A percentile compares a stretch with the other conserved stretches of the same genome.
These are phyloP conservation scores for Garcia nutans DNA, from an alignment of 345 rosid genomes.

Conservation along the genomic window DNA sequence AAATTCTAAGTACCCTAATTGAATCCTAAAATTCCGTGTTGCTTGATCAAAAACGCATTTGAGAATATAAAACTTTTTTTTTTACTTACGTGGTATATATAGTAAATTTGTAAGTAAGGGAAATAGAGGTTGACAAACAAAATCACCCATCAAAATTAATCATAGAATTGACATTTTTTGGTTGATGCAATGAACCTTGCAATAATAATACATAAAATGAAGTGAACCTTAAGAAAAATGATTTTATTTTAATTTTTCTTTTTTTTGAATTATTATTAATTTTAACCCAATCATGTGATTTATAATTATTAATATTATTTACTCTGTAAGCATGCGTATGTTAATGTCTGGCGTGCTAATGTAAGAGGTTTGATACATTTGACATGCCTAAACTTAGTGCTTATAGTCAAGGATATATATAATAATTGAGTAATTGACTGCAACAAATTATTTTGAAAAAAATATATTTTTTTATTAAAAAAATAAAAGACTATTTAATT, in stretches of 20 bases:
- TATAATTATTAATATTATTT: not conserved
- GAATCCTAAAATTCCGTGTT: not conserved
- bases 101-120: not conserved
- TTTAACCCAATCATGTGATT: not conserved
- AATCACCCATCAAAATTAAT: too few species aligned
- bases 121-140: not conserved
- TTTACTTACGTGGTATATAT: not conserved
- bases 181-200: constrained; percentile 13
- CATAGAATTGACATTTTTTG: not conserved
- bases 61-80: not conserved
- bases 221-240: constrained; percentile 11
- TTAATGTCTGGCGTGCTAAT: constrained; percentile 6
- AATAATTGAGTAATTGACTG: too few species aligned
- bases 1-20: constrained; percentile 2
- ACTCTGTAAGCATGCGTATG: not conserved
- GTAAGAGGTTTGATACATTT: not conserved
- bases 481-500: too few species aligned
- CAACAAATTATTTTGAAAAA: too few species aligned
- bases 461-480: too few species aligned
- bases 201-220: not conserved
- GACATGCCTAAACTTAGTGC: not conserved
- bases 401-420: too few species aligned
- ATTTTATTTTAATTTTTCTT: not conserved
- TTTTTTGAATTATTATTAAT: not conserved
- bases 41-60: not conserved